Percentiles rank a stretch among this genome's conserved stretches.
These are phyloP conservation scores for Laguncularia racemosa DNA, from an alignment of 345 rosid genomes.

Conservation along the genomic window DNA sequence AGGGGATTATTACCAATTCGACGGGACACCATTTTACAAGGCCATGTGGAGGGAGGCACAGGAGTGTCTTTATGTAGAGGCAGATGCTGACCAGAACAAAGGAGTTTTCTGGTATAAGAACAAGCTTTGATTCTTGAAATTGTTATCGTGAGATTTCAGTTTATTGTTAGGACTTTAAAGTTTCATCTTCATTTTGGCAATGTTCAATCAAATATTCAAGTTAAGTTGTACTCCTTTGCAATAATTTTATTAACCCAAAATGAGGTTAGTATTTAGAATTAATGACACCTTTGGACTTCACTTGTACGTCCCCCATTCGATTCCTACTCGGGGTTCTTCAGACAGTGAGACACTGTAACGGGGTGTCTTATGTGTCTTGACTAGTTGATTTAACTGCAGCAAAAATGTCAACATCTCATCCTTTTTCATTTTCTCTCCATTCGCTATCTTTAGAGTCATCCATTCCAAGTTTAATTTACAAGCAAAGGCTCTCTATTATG, in stretches of 20 bases:
- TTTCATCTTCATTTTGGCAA: background rate
- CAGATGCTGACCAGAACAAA: constrained; percentile 46
- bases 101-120: constrained; percentile 85
- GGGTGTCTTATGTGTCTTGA: too few relatives aligned
- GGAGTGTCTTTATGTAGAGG: constrained; percentile 80
- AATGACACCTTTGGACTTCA: too few relatives aligned
- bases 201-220: background rate
- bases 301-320: too few relatives aligned
- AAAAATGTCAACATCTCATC: too few relatives aligned
- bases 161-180: background rate
- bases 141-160: background rate
- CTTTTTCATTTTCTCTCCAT: too few relatives aligned
- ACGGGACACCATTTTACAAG: constrained; percentile 54
- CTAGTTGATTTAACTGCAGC: too few relatives aligned
- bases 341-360: too few relatives aligned
- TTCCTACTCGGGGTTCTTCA: too few relatives aligned
- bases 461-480: too few relatives aligned
- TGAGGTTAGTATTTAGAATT: too few relatives aligned
- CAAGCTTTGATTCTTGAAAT: constrained; percentile 28
- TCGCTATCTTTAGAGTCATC: too few relatives aligned
- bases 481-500: too few relatives aligned
- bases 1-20: constrained; percentile 76
- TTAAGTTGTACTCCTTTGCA: background rate
- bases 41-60: constrained; percentile 89
- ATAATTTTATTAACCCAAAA: constrained; percentile 3